Evolutionary conservation across 805 yeast genomes (phyloP).

Genomic region (Phaffomyces thermotolerans): DNA sequence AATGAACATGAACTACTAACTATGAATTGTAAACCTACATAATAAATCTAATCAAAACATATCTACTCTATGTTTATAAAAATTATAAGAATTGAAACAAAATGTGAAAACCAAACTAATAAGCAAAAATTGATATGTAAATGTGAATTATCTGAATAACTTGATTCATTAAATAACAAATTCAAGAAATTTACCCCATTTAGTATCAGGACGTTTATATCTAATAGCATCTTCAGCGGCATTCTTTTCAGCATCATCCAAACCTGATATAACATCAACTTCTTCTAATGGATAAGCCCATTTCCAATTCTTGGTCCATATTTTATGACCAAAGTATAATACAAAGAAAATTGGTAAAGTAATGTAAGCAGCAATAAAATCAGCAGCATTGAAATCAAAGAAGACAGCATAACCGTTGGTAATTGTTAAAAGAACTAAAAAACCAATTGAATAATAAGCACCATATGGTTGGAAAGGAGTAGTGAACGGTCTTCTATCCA

Average conservation of each 20-base stretch:
- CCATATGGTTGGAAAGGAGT: slow-evolving; percentile 52
- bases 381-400: slow-evolving; percentile 37
- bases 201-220: slow-evolving; percentile 5
- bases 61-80: too few species aligned
- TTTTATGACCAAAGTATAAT: slow-evolving; percentile 52
- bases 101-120: too few species aligned
- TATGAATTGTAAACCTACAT: too few species aligned
- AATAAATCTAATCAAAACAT: too few species aligned
- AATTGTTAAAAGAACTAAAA: slow-evolving; percentile 46
- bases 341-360: slow-evolving; percentile 51
- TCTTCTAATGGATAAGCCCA: slow-evolving; percentile 47
- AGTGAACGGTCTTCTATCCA: slow-evolving; percentile 51
- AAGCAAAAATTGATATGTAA: too few species aligned
- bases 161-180: background rate
- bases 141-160: too few species aligned
- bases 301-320: slow-evolving; percentile 36
- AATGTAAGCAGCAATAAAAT: slow-evolving; percentile 67
- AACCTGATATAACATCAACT: slow-evolving; percentile 54
- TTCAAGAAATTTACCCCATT: slow-evolving; percentile 16
- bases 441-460: slow-evolving; percentile 44
- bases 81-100: too few species aligned
- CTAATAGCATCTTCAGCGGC: slow-evolving; percentile 14
- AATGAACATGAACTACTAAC: too few species aligned
- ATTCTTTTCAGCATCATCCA: slow-evolving; percentile 48
- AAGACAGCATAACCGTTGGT: slow-evolving; percentile 74